Evolutionary conservation across 2,329 filamentous ascomycete genomes (phyloP), one percentile per base, ranked within the genome.

Genomic region (Furcasterigmium sp.): DNA sequence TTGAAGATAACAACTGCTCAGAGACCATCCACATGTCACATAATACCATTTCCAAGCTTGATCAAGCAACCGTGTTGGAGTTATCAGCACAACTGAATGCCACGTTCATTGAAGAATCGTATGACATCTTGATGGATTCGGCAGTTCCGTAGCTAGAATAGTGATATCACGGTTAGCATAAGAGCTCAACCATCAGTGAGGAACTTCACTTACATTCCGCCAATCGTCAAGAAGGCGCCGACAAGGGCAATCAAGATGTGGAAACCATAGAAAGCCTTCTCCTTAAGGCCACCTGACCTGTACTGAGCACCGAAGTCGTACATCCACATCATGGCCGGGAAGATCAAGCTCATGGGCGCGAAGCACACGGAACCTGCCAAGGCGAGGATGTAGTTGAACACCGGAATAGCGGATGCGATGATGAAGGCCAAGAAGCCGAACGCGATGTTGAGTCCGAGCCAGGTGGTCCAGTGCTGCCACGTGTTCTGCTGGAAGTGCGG

Each of bases 401-500:
- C 46, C 46, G 8, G 5, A 39, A 46, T 15, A 43, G 30, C 14
- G 43, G 46, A 9, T 46, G 30, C 32, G 46, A 48, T 20, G 46
- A 48, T 0, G 46, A 46, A n/a, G 43, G 43, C 5, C 40, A 30
- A 15, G 46, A 42, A 64, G 40, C 75, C 76, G 46, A 69, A 63
- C 6, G 73, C 26, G 2, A 75, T 26, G 5, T 75, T 62, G 7
- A 78, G 55, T 0, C 63, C 40, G 3, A 64, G 55, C 75, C 75
- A 78, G 0, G 63, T 60, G 1, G 55, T 52, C 70, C 13, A 48
- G 43, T 14, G 46, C 43, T 8, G 46, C 46, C 21, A 48, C 11
- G 37, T 73, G 46, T 76, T 68, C 30, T 61, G 63, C 53, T 75
- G 67, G 19, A 77, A 55, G 50, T 76, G 72, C 7, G 57, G 54